Evolutionary conservation across 352 stramenopile genomes (phyloP).

Genomic region (Globisporangium takayamanum): DNA sequence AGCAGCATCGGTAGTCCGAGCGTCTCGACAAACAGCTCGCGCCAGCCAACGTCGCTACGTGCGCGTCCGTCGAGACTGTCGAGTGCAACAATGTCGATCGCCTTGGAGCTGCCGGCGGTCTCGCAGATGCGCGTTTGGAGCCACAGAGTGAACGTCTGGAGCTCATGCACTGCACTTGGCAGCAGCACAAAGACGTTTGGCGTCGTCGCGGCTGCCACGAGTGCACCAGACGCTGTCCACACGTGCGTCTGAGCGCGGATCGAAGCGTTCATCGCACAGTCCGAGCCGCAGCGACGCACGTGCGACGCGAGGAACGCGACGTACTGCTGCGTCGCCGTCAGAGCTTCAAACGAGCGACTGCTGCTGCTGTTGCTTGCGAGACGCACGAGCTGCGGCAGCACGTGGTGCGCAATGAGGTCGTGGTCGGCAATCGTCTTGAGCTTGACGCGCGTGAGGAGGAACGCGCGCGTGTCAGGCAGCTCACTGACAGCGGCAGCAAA

Average conservation of each 20-base stretch:
- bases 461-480: conserved; percentile 27
- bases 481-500: conserved; percentile 27
- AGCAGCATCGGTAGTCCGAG: conserved; percentile 37
- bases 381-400: conserved; percentile 38
- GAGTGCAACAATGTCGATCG: conserved; percentile 8
- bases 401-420: conserved; percentile 59
- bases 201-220: conserved; percentile 12
- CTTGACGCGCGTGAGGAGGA: conserved; percentile 46
- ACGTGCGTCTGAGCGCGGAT: conserved; percentile 27
- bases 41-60: conserved; percentile 18
- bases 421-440: conserved; percentile 64
- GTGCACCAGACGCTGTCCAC: conserved; percentile 16
- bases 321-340: conserved; percentile 17
- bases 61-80: conserved; percentile 1
- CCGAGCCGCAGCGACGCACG: conserved; percentile 15
- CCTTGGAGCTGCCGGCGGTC: neutral
- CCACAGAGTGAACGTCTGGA: conserved; percentile 27
- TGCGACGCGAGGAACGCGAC: conserved; percentile 32
- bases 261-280: conserved; percentile 22
- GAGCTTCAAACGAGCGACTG: neutral
- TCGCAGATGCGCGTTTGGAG: conserved; percentile 10
- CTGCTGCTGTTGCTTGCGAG: neutral
- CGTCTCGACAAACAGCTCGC: conserved; percentile 30
- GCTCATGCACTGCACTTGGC: conserved; percentile 13
- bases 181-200: conserved; percentile 24